Evolutionary conservation across 1,139 yeast species (phyloP).

Genomic region (Hyphopichia fennica): DNA sequence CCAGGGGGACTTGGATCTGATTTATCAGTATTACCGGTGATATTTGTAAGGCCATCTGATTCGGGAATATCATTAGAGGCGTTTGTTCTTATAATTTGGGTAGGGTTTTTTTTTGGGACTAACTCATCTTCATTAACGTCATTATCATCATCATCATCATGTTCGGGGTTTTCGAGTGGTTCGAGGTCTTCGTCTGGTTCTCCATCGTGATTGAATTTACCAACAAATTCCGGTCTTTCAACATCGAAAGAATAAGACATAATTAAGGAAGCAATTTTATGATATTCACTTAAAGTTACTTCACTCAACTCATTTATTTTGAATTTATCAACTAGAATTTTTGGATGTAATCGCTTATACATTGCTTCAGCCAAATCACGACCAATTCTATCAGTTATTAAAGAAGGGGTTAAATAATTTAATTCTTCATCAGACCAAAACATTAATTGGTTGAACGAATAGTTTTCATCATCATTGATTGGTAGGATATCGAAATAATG

Average conservation of each 20-base stretch:
- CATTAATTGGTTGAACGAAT: conserved; percentile 66
- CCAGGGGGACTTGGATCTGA: background rate
- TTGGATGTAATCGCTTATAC: conserved; percentile 40
- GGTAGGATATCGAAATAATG: conserved; percentile 77
- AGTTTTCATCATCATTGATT: conserved; percentile 23
- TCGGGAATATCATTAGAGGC: conserved; percentile 1
- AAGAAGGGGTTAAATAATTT: conserved; percentile 61
- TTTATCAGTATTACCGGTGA: background rate
- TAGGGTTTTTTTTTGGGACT: background rate
- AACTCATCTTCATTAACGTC: conserved; percentile 1
- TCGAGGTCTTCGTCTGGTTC: too few species aligned
- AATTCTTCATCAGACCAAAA: conserved; percentile 69
- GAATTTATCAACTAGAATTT: conserved; percentile 18
- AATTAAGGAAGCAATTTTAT: conserved; percentile 61
- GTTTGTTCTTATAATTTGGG: background rate
- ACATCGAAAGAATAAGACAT: conserved; percentile 49
- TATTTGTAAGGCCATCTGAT: conserved; percentile 1
- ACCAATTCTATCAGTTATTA: conserved; percentile 70
- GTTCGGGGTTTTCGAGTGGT: too few species aligned
- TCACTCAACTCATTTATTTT: conserved; percentile 22
- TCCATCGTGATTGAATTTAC: conserved; percentile 16
- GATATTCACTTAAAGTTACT: conserved; percentile 57
- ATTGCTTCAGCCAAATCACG: conserved; percentile 61
- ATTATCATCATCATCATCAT: conserved; percentile 16
- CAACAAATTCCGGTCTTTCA: conserved; percentile 16